Percentiles rank a stretch among this genome's conserved stretches.
These are phyloP conservation scores for Pichia sp. DNA, from an alignment of 1,139 yeast genomes.

Conservation along the genomic window DNA sequence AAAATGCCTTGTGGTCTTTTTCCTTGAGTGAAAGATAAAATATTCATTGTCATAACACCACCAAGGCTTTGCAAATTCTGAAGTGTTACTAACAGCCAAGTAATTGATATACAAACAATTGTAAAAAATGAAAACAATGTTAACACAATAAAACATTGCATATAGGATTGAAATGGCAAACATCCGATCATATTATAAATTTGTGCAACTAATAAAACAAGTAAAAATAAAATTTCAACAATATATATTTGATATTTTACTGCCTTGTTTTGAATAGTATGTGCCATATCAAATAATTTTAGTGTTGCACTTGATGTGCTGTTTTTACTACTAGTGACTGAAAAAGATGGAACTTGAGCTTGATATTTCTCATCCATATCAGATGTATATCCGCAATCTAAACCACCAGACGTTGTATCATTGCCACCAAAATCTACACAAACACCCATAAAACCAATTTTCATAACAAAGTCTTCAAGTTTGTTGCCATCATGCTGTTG, in stretches of 20 bases:
- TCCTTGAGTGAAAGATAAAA: constrained; percentile 7
- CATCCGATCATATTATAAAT: constrained; percentile 10
- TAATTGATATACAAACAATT: constrained; percentile 11
- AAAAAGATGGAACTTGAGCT: constrained; percentile 14
- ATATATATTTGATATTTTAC: constrained; percentile 10
- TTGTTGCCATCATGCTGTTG: constrained; percentile 23
- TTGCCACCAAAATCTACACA: constrained; percentile 33
- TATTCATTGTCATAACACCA: constrained; percentile 13
- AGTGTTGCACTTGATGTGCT: constrained; percentile 7
- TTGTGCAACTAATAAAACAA: constrained; percentile 10
- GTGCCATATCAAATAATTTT: constrained; percentile 13
- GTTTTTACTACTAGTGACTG: constrained; percentile 11
- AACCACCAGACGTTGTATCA: neutral
- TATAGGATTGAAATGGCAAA: constrained; percentile 13
- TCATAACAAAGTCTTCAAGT: constrained; percentile 31
- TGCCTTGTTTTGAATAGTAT: constrained; percentile 11
- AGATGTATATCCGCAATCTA: constrained; percentile 13
- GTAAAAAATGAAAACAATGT: neutral
- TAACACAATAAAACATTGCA: neutral
- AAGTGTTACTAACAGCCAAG: constrained; percentile 13
- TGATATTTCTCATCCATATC: constrained; percentile 11
- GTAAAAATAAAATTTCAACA: constrained; percentile 9
- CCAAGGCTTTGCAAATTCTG: constrained; percentile 9
- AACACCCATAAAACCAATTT: constrained; percentile 47
- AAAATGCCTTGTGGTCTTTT: constrained; percentile 6